Percentiles rank a stretch among this genome's conserved stretches.
phyloP scores from a whole-genome alignment of 2,329 filamentous ascomycete species.

The Periconia digitata region DNA sequence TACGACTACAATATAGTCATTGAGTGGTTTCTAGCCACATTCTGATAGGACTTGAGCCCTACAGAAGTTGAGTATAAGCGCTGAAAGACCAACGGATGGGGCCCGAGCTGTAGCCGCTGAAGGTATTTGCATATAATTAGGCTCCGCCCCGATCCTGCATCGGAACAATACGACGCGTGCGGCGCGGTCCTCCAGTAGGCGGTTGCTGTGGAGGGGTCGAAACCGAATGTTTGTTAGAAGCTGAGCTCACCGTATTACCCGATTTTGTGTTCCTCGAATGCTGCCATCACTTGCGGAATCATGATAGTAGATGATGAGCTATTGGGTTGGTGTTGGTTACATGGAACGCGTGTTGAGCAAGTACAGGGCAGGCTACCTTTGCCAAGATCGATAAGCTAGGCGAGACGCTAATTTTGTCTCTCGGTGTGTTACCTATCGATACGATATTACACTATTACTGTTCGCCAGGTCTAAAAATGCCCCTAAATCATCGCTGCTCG shows the following conservation, averaged over 20 bases:
- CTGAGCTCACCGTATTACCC: too few species aligned
- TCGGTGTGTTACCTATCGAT: not conserved
- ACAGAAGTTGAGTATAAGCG: constrained; percentile 29
- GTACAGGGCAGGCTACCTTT: not conserved
- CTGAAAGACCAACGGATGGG: constrained; percentile 23
- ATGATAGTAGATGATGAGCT: too few species aligned
- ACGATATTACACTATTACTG: not conserved
- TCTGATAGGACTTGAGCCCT: constrained; percentile 24
- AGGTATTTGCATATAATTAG: constrained; percentile 25
- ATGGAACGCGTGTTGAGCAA: not conserved
- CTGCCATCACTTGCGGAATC: too few species aligned
- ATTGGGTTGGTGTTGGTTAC: too few species aligned
- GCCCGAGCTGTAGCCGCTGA: constrained; percentile 24
- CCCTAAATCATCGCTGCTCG: not conserved
- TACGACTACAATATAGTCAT: constrained; percentile 22
- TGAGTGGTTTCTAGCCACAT: constrained; percentile 22
- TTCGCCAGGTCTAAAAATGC: not conserved
- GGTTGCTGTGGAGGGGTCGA: constrained; percentile 5
- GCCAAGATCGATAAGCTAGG: not conserved
- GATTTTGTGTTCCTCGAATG: too few species aligned
- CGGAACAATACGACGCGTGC: constrained; percentile 21
- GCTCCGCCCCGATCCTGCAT: constrained; percentile 25
- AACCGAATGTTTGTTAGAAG: not conserved
- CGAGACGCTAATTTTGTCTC: not conserved
- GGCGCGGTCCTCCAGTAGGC: constrained; percentile 25